Conservation (phyloP, 208 protist species). For the Leishmania major region DNA sequence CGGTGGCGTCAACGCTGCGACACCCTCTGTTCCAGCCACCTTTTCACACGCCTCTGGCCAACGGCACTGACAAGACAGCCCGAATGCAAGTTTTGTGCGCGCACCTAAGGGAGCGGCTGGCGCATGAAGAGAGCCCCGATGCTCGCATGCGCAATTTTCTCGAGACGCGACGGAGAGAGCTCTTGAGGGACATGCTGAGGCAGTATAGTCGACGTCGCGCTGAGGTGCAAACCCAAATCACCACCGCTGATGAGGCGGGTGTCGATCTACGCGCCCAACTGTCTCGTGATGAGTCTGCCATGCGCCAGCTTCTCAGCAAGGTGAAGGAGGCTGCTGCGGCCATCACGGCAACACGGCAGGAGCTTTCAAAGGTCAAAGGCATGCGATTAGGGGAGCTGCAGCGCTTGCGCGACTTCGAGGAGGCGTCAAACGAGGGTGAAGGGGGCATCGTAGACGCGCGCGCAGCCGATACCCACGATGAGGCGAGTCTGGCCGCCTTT, state of each 20-base stretch:
- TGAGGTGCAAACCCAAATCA: neutral
- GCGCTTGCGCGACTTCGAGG: neutral
- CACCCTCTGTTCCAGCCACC: neutral
- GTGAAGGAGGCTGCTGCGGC: neutral
- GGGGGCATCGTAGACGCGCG: neutral
- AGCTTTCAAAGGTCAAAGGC: neutral
- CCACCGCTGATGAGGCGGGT: neutral
- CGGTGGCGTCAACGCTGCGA: too few species aligned
- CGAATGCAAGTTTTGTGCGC: neutral
- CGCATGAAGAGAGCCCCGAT: neutral
- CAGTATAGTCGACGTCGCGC: neutral
- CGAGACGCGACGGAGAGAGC: neutral
- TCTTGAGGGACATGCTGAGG: neutral
- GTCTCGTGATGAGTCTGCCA: neutral
- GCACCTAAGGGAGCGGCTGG: neutral
- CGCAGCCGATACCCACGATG: neutral
- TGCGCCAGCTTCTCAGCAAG: neutral
- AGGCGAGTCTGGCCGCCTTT: neutral
- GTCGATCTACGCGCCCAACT: neutral
- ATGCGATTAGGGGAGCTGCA: neutral
- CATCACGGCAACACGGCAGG: neutral
- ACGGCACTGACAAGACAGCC: neutral
- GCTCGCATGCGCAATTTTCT: neutral
- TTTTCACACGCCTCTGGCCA: neutral
- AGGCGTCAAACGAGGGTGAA: neutral